Base-by-base conservation (phyloP, 2,329 filamentous ascomycete species). In the Pseudogymnoascus pannorum region DNA sequence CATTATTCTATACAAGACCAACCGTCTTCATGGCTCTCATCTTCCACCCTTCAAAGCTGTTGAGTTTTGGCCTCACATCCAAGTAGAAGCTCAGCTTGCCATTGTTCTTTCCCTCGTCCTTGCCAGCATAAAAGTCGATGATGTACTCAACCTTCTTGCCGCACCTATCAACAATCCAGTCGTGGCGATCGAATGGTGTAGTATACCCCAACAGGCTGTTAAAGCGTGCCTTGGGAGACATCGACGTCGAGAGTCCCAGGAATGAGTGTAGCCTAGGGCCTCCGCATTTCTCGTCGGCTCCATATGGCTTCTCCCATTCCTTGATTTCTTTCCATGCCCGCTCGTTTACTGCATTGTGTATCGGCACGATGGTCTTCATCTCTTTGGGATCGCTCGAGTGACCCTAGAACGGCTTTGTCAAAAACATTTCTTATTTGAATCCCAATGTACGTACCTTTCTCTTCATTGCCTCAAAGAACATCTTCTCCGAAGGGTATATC, bases 321-420 rank as follows among this genome's bases (percentile, higher is more conserved):
- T 89, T 85, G 66, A 99, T 97, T 77, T 97, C 89, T 65, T 84
- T 81, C 94, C 94, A 99, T 0, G 94, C 94, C 42, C 91, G 82
- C 81, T 99, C 94, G 75, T 99, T 99, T 65, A 99, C 94, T 48
- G 94, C 94, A 73, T 99, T 99, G 77, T 99, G 94, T 69, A 97
- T 97, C 2, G 92, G 94, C 60, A 97, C 92, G 33, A 97, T 92
- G 33, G 89, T 89, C 70, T 84, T 87, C 87, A 97, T 97, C 75
- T 96, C 92, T 5, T 81, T 78, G 0, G 83, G 84, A 12, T 80
- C 78, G 29, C 83, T 87, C 64, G 86, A 84, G 77, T 92, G 87
- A 44, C 87, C 88, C 61, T 58, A n/a, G 9, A 38, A 58, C 29
- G 57, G 24, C 22, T 14, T 14, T 29, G 36, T 36, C 2, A 58